These are phyloP conservation scores for Phascolomyces articulosus DNA, from an alignment of 371 early-diverging fungal species.

Conservation along the genomic window DNA sequence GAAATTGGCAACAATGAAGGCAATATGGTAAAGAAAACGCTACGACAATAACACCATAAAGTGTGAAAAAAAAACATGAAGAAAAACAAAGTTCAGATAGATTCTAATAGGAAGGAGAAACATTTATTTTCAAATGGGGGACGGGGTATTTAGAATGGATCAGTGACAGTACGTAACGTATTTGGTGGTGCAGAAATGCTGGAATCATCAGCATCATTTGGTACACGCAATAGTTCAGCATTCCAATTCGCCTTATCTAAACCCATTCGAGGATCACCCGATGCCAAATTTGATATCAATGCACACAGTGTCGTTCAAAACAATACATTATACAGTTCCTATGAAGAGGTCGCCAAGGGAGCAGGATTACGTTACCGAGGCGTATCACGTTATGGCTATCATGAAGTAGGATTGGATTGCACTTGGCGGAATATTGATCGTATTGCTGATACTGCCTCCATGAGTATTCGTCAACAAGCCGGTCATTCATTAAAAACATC, in stretches of 20 bases:
- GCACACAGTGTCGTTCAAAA: slow-evolving; percentile 52
- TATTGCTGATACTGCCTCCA: slow-evolving; percentile 73
- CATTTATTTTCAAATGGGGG: no score
- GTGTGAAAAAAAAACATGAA: no score
- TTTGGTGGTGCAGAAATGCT: slow-evolving; percentile 87
- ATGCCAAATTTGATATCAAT: slow-evolving; percentile 44
- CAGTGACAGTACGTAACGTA: slow-evolving; percentile 72
- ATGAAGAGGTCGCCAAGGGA: slow-evolving; percentile 51
- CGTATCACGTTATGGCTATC: slow-evolving; percentile 59
- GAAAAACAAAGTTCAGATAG: no score
- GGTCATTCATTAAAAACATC: slow-evolving; percentile 90
- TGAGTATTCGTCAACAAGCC: slow-evolving; percentile 84
- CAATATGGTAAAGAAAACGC: slow-evolving; percentile 59
- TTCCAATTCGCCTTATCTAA: slow-evolving; percentile 60
- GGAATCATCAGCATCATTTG: slow-evolving; percentile 71
- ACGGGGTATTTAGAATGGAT: slow-evolving; percentile 48
- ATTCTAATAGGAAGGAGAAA: no score
- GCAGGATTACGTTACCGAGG: slow-evolving; percentile 46
- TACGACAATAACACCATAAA: not conserved
- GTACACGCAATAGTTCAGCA: slow-evolving; percentile 72
- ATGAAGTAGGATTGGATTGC: slow-evolving; percentile 72
- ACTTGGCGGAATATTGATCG: slow-evolving; percentile 82
- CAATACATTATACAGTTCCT: slow-evolving; percentile 40
- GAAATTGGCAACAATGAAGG: slow-evolving; percentile 86
- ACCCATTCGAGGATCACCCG: slow-evolving; percentile 53